A percentile compares a stretch with the other conserved stretches of the same genome.
These are phyloP conservation scores for Lathyrus aphaca DNA, from an alignment of 306 rosid genomes.

Conservation along the genomic window DNA sequence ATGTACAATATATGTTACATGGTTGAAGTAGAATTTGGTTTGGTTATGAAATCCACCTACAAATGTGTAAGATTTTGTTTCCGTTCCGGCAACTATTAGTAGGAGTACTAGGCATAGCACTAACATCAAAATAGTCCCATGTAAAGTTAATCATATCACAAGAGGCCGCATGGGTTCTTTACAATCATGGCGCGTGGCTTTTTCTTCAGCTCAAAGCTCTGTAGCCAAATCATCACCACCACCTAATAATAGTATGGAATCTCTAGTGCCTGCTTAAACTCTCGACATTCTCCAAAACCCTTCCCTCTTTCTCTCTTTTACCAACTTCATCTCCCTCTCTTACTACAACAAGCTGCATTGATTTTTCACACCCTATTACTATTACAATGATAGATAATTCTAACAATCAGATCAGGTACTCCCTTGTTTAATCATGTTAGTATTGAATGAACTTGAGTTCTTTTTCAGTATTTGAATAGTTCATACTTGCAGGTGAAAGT, in stretches of 20 bases:
- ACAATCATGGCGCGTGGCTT: not conserved
- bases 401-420: constrained; percentile 20
- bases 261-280: not conserved
- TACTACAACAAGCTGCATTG: not conserved
- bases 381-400: not conserved
- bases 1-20: too few species aligned
- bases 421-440: too few species aligned
- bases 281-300: not conserved
- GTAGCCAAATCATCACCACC: not conserved
- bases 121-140: not conserved
- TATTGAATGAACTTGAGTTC: too few species aligned
- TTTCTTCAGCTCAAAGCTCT: too few species aligned
- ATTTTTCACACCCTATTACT: not conserved
- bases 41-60: too few species aligned
- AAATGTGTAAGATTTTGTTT: too few species aligned
- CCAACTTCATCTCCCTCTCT: not conserved
- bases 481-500: not conserved
- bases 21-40: too few species aligned
- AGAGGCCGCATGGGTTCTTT: too few species aligned
- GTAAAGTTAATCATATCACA: too few species aligned
- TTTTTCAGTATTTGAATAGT: too few species aligned
- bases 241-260: not conserved
- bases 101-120: constrained; percentile 3
- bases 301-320: not conserved
- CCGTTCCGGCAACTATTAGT: not conserved